Percentiles rank a stretch among this genome's conserved stretches.
phyloP scores from a whole-genome alignment of 805 yeast species.

The Kluyveromyces wickerhamii region DNA sequence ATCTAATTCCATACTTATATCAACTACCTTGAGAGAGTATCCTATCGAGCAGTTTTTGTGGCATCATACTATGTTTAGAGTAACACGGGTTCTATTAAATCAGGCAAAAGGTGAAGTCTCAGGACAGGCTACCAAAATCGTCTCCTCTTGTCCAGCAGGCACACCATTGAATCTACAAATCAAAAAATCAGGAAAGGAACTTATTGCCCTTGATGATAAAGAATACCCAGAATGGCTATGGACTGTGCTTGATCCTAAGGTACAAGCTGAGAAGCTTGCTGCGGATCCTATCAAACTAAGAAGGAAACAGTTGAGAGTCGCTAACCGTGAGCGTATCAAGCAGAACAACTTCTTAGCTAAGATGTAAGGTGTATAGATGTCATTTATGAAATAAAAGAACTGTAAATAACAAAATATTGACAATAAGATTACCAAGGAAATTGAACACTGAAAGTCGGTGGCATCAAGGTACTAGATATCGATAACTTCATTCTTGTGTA shows the following conservation, averaged over 20 bases:
- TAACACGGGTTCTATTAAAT: conserved; percentile 3
- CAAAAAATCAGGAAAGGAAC: conserved; percentile 74
- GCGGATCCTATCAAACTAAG: conserved; percentile 58
- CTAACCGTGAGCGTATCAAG: conserved; percentile 64
- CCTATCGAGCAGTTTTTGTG: too few relatives aligned
- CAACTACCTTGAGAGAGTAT: too few relatives aligned
- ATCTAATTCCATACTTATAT: too few relatives aligned
- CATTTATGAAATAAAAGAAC: conserved; percentile 12
- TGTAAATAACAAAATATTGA: conserved; percentile 11
- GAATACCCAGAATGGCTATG: conserved; percentile 96
- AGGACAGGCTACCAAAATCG: conserved; percentile 3
- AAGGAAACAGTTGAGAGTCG: conserved; percentile 59
- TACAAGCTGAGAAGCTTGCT: conserved; percentile 48
- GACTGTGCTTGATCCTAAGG: conserved; percentile 64
- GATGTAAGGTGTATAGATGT: conserved; percentile 30
- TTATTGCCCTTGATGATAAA: conserved; percentile 76
- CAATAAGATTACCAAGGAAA: too few relatives aligned
- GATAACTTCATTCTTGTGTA: too few relatives aligned
- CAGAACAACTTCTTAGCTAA: conserved; percentile 68
- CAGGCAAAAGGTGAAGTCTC: neutral
- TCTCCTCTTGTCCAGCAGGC: conserved; percentile 60
- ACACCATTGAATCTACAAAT: conserved; percentile 65
- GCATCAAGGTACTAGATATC: too few relatives aligned
- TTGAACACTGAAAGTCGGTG: too few relatives aligned
- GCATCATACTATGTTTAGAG: too few relatives aligned